phyloP scores from a whole-genome alignment of 2,329 filamentous ascomycete genomes.

The Phialophora macrospora region DNA sequence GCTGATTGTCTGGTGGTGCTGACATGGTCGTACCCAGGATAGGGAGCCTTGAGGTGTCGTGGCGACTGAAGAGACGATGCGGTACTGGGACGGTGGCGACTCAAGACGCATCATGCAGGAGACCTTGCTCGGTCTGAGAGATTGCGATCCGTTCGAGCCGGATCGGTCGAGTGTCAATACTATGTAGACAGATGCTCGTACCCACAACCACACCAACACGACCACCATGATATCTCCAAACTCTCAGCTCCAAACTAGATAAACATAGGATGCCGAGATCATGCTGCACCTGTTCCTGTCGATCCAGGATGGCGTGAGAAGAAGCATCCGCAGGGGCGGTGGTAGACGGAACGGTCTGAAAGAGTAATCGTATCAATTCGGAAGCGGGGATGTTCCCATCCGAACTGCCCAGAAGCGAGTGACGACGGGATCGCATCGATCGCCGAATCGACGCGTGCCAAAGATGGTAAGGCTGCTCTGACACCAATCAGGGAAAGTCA shows the following conservation, averaged over 20 bases:
- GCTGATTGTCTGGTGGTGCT: not conserved
- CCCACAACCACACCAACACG: not conserved
- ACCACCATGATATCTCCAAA: not conserved
- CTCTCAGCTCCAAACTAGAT: not conserved
- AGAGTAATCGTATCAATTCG: constrained; percentile 5
- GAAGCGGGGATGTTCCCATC: not conserved
- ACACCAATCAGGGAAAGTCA: constrained; percentile 8
- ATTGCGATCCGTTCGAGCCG: not conserved
- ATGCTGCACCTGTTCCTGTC: not conserved
- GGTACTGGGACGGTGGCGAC: not conserved
- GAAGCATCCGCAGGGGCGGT: not conserved
- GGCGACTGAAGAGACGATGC: not conserved
- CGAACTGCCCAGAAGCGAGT: not conserved
- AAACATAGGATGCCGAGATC: not conserved
- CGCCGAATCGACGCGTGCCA: not conserved
- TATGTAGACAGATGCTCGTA: not conserved
- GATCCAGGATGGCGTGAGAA: not conserved
- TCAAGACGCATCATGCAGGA: not conserved
- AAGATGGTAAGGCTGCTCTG: constrained; percentile 1
- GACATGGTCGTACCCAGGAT: not conserved
- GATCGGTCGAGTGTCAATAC: not conserved
- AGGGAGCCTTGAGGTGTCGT: not conserved
- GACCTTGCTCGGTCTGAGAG: not conserved
- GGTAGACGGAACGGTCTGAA: not conserved
- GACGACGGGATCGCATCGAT: not conserved